Evolutionary conservation across 495 filamentous ascomycete species (phyloP).

Genomic region (Hyphodiscus hymeniophilus): DNA sequence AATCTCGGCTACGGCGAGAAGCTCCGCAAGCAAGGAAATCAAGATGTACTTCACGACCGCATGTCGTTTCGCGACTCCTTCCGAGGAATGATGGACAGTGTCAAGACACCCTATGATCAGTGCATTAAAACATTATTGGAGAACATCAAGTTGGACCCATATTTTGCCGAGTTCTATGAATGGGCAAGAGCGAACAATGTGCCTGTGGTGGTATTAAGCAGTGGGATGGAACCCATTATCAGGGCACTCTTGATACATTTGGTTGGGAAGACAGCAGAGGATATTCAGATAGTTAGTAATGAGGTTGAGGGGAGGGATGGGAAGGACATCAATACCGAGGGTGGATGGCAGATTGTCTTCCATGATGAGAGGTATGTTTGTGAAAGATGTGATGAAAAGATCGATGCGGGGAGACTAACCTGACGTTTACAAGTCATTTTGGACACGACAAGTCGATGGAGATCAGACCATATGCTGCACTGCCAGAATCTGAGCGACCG

Average conservation of each 20-base stretch:
- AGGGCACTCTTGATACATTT: constrained; percentile 68
- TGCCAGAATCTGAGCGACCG: constrained; percentile 60
- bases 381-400: not conserved
- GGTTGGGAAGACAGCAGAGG: constrained; percentile 61
- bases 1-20: constrained; percentile 73
- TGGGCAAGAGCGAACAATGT: constrained; percentile 77
- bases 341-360: constrained; percentile 80
- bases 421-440: constrained; percentile 50
- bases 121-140: constrained; percentile 67
- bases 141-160: constrained; percentile 81
- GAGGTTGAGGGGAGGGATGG: constrained; percentile 57
- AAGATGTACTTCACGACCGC: constrained; percentile 58
- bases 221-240: constrained; percentile 90
- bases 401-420: constrained; percentile 1
- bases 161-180: constrained; percentile 77
- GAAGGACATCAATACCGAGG: constrained; percentile 66
- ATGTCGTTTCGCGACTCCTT: constrained; percentile 78
- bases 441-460: constrained; percentile 91
- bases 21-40: constrained; percentile 57
- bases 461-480: constrained; percentile 71
- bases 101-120: constrained; percentile 67
- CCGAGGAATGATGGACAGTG: constrained; percentile 76
- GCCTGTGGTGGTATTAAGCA: constrained; percentile 83
- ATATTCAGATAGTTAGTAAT: constrained; percentile 82
- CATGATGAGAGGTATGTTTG: constrained; percentile 67